Evolutionary conservation across 2,329 filamentous ascomycete species (phyloP), one percentile per base, ranked within the genome.

Genomic region (Claviceps sp.): DNA sequence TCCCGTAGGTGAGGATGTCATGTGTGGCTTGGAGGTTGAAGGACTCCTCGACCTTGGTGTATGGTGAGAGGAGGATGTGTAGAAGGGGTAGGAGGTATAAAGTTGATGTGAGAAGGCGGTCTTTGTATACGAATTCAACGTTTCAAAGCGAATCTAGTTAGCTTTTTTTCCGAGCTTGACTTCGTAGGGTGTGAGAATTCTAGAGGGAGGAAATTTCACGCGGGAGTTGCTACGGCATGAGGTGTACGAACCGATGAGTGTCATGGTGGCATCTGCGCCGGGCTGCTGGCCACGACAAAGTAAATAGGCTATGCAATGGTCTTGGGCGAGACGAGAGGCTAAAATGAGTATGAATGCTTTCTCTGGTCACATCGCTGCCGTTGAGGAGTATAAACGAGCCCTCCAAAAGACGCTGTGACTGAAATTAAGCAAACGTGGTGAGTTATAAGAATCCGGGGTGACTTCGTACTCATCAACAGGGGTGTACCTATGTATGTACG

Each of bases 31-130:
- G 93, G 54, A 97, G 81, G 66, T 95, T 95, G 78, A 98, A 97
- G 0, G 91, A 97, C 69, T 98, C 93, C 68, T 98, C 93, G 54
- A 98, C 93, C 68, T 98, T 98, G 53, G 90, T 96, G 71, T 94
- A 91, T 1, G 93, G 93, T 11, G 90, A 81, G 24, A 82, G 65
- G 55, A 81, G 62, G 52, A 95, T 80, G 67, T 95, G 87, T 51
- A 85, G 52, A 2, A 74, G 65, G 1, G 87, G 85, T 53, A 89
- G 72, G 48, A 82, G 68, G 56, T 82, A 62, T 54, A 70, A 62
- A 45, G 68, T 56, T 24, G 57, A 50, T 34, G 57, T 55, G 46
- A 64, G 54, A 41, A 57, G 38, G 16, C 56, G 14, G 49, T 67
- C 64, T 66, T 34, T 4, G 4, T 34, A 11, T 11, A 34, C 3